A percentile compares a stretch with the other conserved stretches of the same genome.
These are phyloP conservation scores for Ehretia macrophylla DNA, from an alignment of 257 asterid species.

Conservation along the genomic window DNA sequence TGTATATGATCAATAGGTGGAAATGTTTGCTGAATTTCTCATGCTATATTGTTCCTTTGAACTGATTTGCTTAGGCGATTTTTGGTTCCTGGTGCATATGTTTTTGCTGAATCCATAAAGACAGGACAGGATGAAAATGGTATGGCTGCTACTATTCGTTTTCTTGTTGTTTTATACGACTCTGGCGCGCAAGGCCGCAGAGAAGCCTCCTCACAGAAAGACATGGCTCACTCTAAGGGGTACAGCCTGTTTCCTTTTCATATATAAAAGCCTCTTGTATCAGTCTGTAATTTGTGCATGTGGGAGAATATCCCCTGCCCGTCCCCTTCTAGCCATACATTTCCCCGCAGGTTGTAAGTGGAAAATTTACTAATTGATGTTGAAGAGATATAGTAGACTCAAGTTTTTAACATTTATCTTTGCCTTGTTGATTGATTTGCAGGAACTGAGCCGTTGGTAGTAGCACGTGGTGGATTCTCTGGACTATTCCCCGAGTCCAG, in stretches of 20 bases:
- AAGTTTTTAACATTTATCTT: not conserved
- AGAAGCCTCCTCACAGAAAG: conserved; percentile 27
- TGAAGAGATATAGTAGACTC: no score
- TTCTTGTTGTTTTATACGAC: conserved; percentile 49
- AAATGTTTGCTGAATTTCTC: not conserved
- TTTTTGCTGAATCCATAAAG: not conserved
- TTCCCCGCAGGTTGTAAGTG: no score
- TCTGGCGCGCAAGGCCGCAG: conserved; percentile 30
- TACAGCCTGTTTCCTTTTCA: conserved; percentile 6
- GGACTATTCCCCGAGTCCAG: conserved; percentile 73
- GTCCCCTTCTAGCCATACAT: no score
- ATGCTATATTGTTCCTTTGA: not conserved
- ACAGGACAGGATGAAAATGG: conserved; percentile 8
- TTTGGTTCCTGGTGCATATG: not conserved
- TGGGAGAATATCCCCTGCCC: not conserved
- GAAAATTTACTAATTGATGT: no score
- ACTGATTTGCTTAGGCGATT: not conserved
- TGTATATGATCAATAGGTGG: no score
- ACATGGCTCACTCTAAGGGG: conserved; percentile 81
- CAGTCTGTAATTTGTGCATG: not conserved
- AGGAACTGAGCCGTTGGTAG: conserved; percentile 30
- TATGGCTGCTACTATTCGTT: conserved; percentile 48
- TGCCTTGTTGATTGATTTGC: not conserved
- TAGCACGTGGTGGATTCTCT: conserved; percentile 51
- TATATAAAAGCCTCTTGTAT: not conserved